These are phyloP conservation scores for Xylaria multiplex DNA, from an alignment of 2,329 filamentous ascomycete species.

Conservation along the genomic window DNA sequence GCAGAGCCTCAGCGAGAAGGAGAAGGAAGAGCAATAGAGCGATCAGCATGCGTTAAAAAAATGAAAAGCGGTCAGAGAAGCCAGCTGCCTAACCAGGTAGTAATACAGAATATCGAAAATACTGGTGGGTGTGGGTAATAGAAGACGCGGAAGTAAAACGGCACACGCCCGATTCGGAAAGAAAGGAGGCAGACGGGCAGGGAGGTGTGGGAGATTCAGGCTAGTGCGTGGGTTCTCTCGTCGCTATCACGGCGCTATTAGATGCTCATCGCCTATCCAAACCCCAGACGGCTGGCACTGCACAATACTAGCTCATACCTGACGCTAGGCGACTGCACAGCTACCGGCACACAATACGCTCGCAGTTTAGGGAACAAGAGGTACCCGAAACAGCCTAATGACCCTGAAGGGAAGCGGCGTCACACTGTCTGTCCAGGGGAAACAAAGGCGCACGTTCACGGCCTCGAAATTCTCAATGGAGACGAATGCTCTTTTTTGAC, in stretches of 20 bases:
- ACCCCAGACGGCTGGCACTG: neutral
- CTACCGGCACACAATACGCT: neutral
- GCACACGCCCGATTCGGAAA: neutral
- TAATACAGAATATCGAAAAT: neutral
- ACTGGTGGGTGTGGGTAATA: slow-evolving; percentile 4
- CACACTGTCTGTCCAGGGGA: neutral
- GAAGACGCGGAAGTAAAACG: neutral
- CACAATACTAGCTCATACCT: neutral
- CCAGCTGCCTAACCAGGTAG: neutral
- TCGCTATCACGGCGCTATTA: slow-evolving; percentile 6
- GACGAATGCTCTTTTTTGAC: slow-evolving; percentile 8
- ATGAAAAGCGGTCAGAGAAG: too few relatives aligned
- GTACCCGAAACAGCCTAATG: neutral
- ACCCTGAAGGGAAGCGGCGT: neutral
- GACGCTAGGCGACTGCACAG: neutral
- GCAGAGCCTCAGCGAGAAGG: slow-evolving; percentile 50
- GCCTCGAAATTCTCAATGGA: neutral
- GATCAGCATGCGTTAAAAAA: too few relatives aligned
- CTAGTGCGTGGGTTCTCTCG: slow-evolving; percentile 8
- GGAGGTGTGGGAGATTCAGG: neutral
- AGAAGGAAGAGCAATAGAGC: slow-evolving; percentile 29
- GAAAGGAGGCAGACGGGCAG: neutral
- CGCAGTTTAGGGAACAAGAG: neutral
- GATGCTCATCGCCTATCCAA: neutral
- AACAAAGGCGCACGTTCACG: neutral